Conservation (phyloP, 805 yeast genomes). For the Metschnikowia hibisci region DNA sequence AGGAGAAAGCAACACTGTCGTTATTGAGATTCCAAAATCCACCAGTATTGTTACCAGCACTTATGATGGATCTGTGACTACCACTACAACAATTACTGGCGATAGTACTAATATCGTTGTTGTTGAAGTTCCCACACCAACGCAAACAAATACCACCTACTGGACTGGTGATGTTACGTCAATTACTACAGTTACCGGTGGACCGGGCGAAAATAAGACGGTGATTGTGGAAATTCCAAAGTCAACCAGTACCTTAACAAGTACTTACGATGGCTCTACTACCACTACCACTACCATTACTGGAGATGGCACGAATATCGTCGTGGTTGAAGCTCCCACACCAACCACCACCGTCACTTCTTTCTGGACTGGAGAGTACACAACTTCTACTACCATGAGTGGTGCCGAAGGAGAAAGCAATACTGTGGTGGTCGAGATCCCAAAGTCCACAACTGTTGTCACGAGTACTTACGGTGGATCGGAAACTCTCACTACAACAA, state of each 20-base stretch:
- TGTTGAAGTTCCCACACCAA: no score
- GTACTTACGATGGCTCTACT: not conserved
- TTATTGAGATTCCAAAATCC: slow-evolving; percentile 11
- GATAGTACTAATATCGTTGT: no score
- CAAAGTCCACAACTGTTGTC: slow-evolving; percentile 3
- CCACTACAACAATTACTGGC: no score
- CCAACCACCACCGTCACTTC: not conserved
- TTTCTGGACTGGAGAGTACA: not conserved
- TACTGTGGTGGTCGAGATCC: slow-evolving; percentile 1
- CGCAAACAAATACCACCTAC: no score
- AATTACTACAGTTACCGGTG: no score
- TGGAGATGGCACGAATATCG: slow-evolving; percentile 1
- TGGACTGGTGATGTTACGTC: no score
- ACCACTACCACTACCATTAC: not conserved
- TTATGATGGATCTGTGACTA: no score
- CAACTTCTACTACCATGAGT: not conserved
- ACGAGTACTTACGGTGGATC: not conserved
- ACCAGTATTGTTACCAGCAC: not conserved
- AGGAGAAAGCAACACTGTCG: slow-evolving; percentile 9
- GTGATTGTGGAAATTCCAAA: not conserved
- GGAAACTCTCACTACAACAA: not conserved
- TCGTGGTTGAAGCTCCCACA: slow-evolving; percentile 11
- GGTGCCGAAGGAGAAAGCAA: slow-evolving; percentile 1
- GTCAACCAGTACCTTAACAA: not conserved
- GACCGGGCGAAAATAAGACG: slow-evolving; percentile 9